Evolutionary conservation across 208 protist genomes (phyloP).

Genomic region (Wallacemonas sp.): DNA sequence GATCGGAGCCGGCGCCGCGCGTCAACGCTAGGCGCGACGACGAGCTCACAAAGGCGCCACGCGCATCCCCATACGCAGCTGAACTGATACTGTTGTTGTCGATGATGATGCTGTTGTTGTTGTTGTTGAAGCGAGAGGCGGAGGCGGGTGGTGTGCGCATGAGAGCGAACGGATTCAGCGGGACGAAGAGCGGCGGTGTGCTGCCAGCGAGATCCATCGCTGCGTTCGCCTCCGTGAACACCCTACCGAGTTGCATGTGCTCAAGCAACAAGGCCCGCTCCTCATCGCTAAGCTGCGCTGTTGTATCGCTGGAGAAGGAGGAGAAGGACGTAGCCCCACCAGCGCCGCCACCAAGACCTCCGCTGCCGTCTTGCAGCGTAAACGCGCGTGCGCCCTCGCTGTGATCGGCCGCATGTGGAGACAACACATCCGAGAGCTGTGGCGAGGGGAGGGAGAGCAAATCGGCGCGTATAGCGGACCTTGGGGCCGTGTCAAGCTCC

Average conservation of each 20-base stretch:
- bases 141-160: not conserved
- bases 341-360: too few species aligned
- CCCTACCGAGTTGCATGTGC: slow-evolving; percentile 4
- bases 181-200: not conserved
- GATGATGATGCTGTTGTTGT: not conserved
- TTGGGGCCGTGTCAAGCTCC: not conserved
- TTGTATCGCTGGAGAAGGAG: not conserved
- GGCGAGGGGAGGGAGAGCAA: not conserved
- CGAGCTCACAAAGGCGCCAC: too few species aligned
- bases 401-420: too few species aligned
- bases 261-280: slow-evolving; percentile 5
- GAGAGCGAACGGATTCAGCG: not conserved
- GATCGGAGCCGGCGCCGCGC: too few species aligned
- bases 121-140: not conserved
- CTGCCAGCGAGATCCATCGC: not conserved
- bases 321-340: too few species aligned
- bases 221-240: not conserved
- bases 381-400: too few species aligned
- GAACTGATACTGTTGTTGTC: too few species aligned
- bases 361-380: too few species aligned
- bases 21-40: too few species aligned
- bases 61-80: too few species aligned
- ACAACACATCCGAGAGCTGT: too few species aligned
- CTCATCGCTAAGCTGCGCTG: not conserved
- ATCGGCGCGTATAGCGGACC: slow-evolving; percentile 16